Base-by-base conservation (phyloP, 805 yeast genomes). In the Candida andamanensis region DNA sequence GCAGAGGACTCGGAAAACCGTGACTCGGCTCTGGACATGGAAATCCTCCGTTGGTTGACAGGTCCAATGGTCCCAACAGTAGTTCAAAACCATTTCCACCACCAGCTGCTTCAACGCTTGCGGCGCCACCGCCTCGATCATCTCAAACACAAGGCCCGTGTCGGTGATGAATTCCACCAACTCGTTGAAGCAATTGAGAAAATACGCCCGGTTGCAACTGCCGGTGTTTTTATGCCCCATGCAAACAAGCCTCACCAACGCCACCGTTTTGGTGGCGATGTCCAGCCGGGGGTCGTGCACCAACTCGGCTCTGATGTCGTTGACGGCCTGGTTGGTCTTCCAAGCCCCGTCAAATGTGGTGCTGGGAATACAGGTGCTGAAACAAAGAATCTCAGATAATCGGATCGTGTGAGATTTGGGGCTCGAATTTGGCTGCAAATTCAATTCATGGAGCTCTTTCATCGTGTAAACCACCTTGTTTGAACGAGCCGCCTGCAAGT, bases 151-250 rank as follows among this genome's bases (percentile, higher is more conserved):
- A 1, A 49, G 35, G 0, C 69, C 69, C 1, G 59, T 50, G 21
- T 67, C 72, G 12, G 72, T 47, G 17, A 73, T 29, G 13, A 48
- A 50, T 22, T 64, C 70, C 38, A 73, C 47, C 2, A 67, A 43
- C 8, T 54, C 50, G 25, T 56, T 63, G 39, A 67, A 67, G 4
- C 63, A 48, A 15, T 48, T 42, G 8, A 67, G 44, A 33, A 57
- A 72, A 7, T 62, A 50, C 23, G 16, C 17, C 4, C 54, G 5
- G 13, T 31, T 32, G n/a, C n/a, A n/a, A 6, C 16, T 16, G 19
- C 26, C 26, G 5, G 23, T 58, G 1, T 66, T 61, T 36, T 67
- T 67, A 14, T 48, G 49, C 4, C 50, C 47, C 23, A 49, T 25
- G 4, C 49, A 40, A 4, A 40, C 23, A 8, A 50, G 13, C 27